These are phyloP conservation scores for Solanum sitiens DNA, from an alignment of 257 asterid genomes.

Conservation along the genomic window DNA sequence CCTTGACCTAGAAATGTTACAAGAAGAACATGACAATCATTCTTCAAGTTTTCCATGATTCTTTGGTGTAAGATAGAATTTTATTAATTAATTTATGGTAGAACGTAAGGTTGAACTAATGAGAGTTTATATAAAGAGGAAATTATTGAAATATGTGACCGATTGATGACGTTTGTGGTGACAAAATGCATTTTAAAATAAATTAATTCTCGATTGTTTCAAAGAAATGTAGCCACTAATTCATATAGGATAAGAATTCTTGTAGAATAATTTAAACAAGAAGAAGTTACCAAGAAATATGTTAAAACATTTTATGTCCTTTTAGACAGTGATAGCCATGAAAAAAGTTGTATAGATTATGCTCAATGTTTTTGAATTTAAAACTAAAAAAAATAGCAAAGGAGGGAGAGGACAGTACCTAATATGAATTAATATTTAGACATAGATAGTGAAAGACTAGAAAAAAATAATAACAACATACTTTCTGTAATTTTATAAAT, in stretches of 20 bases:
- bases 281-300: neutral
- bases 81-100: neutral
- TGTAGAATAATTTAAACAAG: neutral
- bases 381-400: neutral
- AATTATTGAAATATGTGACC: neutral
- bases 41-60: neutral
- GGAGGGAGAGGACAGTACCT: neutral
- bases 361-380: neutral
- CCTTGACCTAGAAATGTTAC: constrained; percentile 24
- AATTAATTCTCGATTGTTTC: neutral
- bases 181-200: neutral
- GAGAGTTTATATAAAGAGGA: neutral
- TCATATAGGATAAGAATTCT: neutral
- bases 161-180: neutral
- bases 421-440: too few relatives aligned
- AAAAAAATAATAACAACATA: too few relatives aligned
- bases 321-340: neutral
- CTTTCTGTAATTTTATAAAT: too few relatives aligned
- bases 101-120: neutral
- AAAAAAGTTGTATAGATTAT: neutral
- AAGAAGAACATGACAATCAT: constrained; percentile 9
- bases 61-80: neutral
- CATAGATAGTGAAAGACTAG: too few relatives aligned
- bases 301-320: neutral
- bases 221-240: neutral